phyloP scores from a whole-genome alignment of 176 grass and related monocot species.

The Poa pratensis region DNA sequence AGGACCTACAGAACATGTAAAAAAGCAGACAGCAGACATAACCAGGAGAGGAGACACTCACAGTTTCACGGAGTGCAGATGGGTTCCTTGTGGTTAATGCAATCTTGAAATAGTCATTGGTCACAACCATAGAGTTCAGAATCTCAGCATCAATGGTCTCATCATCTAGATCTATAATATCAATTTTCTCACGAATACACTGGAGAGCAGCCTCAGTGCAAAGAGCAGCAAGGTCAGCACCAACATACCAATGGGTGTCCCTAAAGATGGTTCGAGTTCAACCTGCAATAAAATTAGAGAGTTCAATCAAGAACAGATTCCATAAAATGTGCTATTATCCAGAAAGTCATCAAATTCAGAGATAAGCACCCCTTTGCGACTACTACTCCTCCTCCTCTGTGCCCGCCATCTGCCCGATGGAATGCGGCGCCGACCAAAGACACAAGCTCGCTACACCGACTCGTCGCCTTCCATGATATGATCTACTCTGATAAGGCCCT shows the following conservation, averaged over 20 bases:
- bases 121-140: slow-evolving; percentile 86
- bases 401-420: too few relatives aligned
- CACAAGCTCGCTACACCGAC: too few relatives aligned
- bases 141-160: slow-evolving; percentile 96
- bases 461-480: too few relatives aligned
- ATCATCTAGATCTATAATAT: slow-evolving; percentile 89
- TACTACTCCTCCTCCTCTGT: too few relatives aligned
- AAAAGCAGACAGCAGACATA: background rate
- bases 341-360: background rate
- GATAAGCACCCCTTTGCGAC: background rate
- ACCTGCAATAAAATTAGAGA: slow-evolving; percentile 56
- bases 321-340: background rate
- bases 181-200: slow-evolving; percentile 92
- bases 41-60: slow-evolving; percentile 40
- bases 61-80: slow-evolving; percentile 87
- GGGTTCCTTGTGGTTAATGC: slow-evolving; percentile 82
- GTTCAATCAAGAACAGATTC: background rate
- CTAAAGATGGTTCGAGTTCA: slow-evolving; percentile 77
- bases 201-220: slow-evolving; percentile 93
- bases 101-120: slow-evolving; percentile 93
- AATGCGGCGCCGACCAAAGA: too few relatives aligned
- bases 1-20: slow-evolving; percentile 23
- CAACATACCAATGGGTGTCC: slow-evolving; percentile 85
- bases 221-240: slow-evolving; percentile 85
- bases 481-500: too few relatives aligned